These are phyloP conservation scores for Aspergillus floridensis DNA, from an alignment of 2,329 filamentous ascomycete species.

Conservation along the genomic window DNA sequence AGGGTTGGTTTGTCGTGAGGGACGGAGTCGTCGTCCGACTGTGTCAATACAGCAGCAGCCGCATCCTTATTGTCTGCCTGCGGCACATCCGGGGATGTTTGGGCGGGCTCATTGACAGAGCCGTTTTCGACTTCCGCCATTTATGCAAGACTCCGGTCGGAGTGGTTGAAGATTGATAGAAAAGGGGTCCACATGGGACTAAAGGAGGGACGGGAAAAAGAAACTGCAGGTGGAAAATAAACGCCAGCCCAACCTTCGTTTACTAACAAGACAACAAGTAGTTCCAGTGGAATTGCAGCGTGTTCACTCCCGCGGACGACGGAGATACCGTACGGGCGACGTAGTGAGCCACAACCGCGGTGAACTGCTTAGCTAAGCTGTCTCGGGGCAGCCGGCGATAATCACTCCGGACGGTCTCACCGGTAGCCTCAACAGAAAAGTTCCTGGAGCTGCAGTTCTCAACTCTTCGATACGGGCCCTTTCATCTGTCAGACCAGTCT, in stretches of 20 bases:
- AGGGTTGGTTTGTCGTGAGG: conserved; percentile 34
- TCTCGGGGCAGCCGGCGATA: conserved; percentile 22
- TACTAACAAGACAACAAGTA: neutral
- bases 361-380: neutral
- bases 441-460: conserved; percentile 31
- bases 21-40: conserved; percentile 26
- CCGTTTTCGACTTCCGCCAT: conserved; percentile 43
- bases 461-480: conserved; percentile 30
- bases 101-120: conserved; percentile 31
- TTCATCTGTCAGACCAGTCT: conserved; percentile 24
- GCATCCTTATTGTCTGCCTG: conserved; percentile 29
- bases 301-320: conserved; percentile 30
- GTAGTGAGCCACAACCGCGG: conserved; percentile 17
- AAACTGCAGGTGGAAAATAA: conserved; percentile 14
- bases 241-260: conserved; percentile 4
- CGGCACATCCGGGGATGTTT: conserved; percentile 25
- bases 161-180: conserved; percentile 26
- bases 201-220: conserved; percentile 21
- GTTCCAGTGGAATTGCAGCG: conserved; percentile 22
- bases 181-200: conserved; percentile 30
- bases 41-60: conserved; percentile 24
- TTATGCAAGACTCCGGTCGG: conserved; percentile 39
- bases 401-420: conserved; percentile 36
- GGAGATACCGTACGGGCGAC: conserved; percentile 22
- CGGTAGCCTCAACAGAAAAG: conserved; percentile 45